phyloP scores from a whole-genome alignment of 805 yeast species.

The Starmerella ratchasimensis region DNA sequence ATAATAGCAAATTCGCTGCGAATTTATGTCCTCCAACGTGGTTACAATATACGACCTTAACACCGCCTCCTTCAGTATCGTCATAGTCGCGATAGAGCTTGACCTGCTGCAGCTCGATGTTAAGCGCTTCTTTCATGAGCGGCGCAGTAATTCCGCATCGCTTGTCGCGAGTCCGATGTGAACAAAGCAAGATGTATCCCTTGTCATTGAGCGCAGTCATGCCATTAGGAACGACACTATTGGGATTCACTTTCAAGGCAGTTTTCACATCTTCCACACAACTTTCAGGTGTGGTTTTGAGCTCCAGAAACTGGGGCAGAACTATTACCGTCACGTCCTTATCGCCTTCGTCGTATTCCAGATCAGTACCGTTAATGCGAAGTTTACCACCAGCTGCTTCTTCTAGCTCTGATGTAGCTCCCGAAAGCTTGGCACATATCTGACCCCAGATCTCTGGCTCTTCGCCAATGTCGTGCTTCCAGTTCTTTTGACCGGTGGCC shows the following conservation, averaged over 20 bases:
- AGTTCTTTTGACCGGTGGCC: conserved; percentile 73
- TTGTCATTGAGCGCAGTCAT: conserved; percentile 11
- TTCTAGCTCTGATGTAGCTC: conserved; percentile 9
- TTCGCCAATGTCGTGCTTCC: conserved; percentile 63
- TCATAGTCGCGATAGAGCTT: conserved; percentile 64
- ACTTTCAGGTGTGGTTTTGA: conserved; percentile 20
- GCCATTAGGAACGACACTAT: conserved; percentile 14
- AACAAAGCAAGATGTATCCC: conserved; percentile 54
- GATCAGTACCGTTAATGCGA: conserved; percentile 23
- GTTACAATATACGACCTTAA: conserved; percentile 52
- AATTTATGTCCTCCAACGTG: conserved; percentile 96
- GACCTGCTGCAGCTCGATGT: conserved; percentile 51
- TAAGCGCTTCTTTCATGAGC: conserved; percentile 66
- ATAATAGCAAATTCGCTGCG: conserved; percentile 77
- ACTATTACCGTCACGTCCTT: conserved; percentile 15
- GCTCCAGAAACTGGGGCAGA: conserved; percentile 26
- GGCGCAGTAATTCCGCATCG: conserved; percentile 93
- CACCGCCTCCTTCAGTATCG: conserved; percentile 66
- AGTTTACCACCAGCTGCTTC: conserved; percentile 18
- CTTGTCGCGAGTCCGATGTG: conserved; percentile 83
- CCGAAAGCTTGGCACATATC: conserved; percentile 29
- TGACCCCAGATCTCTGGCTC: conserved; percentile 17
- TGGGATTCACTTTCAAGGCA: conserved; percentile 13
- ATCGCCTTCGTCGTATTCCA: conserved; percentile 10
- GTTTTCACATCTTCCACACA: conserved; percentile 18